Conservation (phyloP, 208 protist genomes). For the Herpetomonas samuelpessoai region DNA sequence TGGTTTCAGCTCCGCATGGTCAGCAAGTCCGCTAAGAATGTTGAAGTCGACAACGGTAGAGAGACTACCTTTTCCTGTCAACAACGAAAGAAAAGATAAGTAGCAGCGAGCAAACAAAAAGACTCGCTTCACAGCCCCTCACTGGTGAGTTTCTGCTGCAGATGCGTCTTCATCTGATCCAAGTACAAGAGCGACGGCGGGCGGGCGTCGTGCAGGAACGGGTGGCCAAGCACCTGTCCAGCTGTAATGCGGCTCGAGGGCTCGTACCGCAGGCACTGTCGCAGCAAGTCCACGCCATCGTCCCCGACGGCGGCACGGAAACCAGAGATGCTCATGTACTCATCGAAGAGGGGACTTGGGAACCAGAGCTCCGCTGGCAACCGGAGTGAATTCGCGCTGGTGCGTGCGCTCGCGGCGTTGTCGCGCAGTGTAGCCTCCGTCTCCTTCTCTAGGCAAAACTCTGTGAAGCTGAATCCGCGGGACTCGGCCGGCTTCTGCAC, state of each 20-base stretch:
- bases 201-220: slow-evolving; percentile 42
- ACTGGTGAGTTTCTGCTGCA: slow-evolving; percentile 48
- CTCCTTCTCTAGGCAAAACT: background rate
- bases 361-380: slow-evolving; percentile 58
- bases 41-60: too few relatives aligned
- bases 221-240: slow-evolving; percentile 57
- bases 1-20: background rate
- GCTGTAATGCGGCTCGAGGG: slow-evolving; percentile 60
- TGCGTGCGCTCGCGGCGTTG: slow-evolving; percentile 15
- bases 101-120: background rate
- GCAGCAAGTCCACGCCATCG: slow-evolving; percentile 63
- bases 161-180: slow-evolving; percentile 47
- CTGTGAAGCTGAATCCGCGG: background rate
- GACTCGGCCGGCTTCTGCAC: background rate
- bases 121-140: slow-evolving; percentile 9
- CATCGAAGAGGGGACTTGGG: slow-evolving; percentile 38
- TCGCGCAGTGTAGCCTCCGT: slow-evolving; percentile 6
- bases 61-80: background rate
- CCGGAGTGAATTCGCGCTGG: slow-evolving; percentile 31
- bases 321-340: slow-evolving; percentile 41
- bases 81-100: too few relatives aligned
- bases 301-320: slow-evolving; percentile 38
- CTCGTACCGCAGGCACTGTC: slow-evolving; percentile 67
- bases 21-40: too few relatives aligned
- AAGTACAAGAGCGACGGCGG: slow-evolving; percentile 27